Base-by-base conservation (phyloP, 73 alveolate species). In the Paramecium primaurelia region DNA sequence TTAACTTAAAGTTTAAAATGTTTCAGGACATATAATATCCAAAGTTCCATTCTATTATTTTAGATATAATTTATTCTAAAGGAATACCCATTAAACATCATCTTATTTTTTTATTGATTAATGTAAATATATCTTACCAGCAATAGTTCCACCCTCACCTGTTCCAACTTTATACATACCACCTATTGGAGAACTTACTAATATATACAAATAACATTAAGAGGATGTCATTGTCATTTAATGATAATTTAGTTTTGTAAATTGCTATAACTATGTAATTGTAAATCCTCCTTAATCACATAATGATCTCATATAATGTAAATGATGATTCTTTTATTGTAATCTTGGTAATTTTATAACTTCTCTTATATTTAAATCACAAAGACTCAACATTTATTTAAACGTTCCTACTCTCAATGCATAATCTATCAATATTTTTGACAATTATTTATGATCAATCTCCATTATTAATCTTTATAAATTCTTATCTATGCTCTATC, bases 151-250 rank as follows among this genome's bases (percentile, higher is more conserved):
- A 25, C 92, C 58, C 75, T 96, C 97, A 4, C 99, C 99, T 18
- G 99, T 96, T 3, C 99, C 99, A 10, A 97, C 86, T 86, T 96
- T 97, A 64, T 85, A 96, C 96, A 95, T 96, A 25, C 96, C 96
- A 6, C 97, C 98, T 58, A 96, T 92, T 30, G 95, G 93, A 18
- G 97, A 71, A 88, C 97, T 86, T 25, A 96, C 92, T 44, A 68
- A 73, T 6, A 96, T 83, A 88, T 95, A 97, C 44, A 97, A 69
- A 68, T 96, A 97, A 45, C 59, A 89, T 42, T 97, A 97, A 86
- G 95, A 97, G 6, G 98, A 94, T 26, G 99, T 94, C 44, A 97
- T 86, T 18, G 98, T 90, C n/a, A 96, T 90, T 84, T 87, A 84
- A 44, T 47, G 49, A 45, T 94, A 96, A 14, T 86, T 60, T 40